Percentiles rank a stretch among this genome's conserved stretches.
Evolutionary conservation across 805 yeast genomes (phyloP).

Genomic region (Starmerella powellii): DNA sequence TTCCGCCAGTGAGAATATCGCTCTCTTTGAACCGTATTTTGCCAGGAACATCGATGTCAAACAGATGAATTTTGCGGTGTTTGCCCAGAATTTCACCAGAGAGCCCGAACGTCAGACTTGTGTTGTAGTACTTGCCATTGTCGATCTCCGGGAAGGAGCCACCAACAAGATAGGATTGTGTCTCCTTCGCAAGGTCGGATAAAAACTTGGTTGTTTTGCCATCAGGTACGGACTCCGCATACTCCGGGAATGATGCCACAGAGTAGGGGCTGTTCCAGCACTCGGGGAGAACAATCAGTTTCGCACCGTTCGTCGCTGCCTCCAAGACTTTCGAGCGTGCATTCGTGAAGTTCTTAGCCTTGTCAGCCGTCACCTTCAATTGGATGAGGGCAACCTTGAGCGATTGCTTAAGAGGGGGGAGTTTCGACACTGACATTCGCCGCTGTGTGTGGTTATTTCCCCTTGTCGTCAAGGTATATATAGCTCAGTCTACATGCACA

Average conservation of each 20-base stretch:
- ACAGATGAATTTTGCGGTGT: slow-evolving; percentile 82
- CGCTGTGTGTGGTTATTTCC: no score
- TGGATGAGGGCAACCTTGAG: slow-evolving; percentile 78
- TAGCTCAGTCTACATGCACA: no score
- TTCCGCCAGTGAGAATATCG: slow-evolving; percentile 61
- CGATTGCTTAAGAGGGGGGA: slow-evolving; percentile 35
- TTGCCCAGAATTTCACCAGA: slow-evolving; percentile 68
- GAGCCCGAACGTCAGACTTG: slow-evolving; percentile 60
- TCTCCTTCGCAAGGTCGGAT: slow-evolving; percentile 51
- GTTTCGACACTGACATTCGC: neutral
- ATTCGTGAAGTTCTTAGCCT: slow-evolving; percentile 59
- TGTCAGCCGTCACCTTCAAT: slow-evolving; percentile 69
- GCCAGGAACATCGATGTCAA: slow-evolving; percentile 85
- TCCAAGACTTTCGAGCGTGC: slow-evolving; percentile 51
- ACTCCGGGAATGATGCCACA: slow-evolving; percentile 70
- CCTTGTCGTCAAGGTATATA: no score
- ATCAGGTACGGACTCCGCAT: slow-evolving; percentile 73
- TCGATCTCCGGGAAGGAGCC: slow-evolving; percentile 80
- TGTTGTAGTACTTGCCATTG: slow-evolving; percentile 51
- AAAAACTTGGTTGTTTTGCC: slow-evolving; percentile 54
- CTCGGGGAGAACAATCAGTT: slow-evolving; percentile 81
- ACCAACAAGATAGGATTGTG: slow-evolving; percentile 59
- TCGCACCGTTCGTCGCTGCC: slow-evolving; percentile 55
- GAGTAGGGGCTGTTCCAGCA: slow-evolving; percentile 95
- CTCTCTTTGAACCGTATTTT: slow-evolving; percentile 84